A percentile compares a stretch with the other conserved stretches of the same genome.
phyloP scores from a whole-genome alignment of 345 rosid genomes.

The Brassica incana region DNA sequence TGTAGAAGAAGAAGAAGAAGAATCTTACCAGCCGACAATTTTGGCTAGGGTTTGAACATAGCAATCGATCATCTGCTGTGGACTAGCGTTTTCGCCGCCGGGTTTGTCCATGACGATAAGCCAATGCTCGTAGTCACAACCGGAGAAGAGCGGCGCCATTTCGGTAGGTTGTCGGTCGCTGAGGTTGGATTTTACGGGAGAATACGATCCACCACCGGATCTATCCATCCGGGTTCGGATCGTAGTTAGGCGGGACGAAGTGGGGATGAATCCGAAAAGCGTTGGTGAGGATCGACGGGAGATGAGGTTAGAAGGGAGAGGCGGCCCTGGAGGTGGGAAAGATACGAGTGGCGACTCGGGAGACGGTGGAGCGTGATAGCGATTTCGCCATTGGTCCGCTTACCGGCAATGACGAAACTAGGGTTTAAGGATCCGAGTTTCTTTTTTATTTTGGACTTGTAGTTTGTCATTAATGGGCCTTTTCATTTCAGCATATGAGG shows the following conservation, averaged over 20 bases:
- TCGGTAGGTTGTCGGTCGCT: constrained; percentile 94
- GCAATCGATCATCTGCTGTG: neutral
- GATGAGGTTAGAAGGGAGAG: constrained; percentile 21
- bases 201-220: constrained; percentile 61
- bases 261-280: constrained; percentile 16
- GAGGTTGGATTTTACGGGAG: constrained; percentile 81
- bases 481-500: neutral
- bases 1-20: neutral
- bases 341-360: constrained; percentile 31
- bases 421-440: constrained; percentile 21
- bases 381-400: constrained; percentile 32
- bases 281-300: constrained; percentile 29
- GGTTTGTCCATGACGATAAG: constrained; percentile 94
- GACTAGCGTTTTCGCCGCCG: constrained; percentile 71
- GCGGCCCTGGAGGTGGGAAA: constrained; percentile 14
- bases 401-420: constrained; percentile 20
- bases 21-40: neutral
- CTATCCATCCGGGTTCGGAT: constrained; percentile 76
- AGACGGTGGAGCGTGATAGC: constrained; percentile 26
- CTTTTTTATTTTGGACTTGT: neutral
- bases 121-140: constrained; percentile 95
- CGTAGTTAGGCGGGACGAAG: constrained; percentile 45
- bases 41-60: neutral
- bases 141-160: constrained; percentile 90
- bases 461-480: constrained; percentile 8